These are phyloP conservation scores for Plantago major DNA, from an alignment of 257 asterid species.

Conservation along the genomic window DNA sequence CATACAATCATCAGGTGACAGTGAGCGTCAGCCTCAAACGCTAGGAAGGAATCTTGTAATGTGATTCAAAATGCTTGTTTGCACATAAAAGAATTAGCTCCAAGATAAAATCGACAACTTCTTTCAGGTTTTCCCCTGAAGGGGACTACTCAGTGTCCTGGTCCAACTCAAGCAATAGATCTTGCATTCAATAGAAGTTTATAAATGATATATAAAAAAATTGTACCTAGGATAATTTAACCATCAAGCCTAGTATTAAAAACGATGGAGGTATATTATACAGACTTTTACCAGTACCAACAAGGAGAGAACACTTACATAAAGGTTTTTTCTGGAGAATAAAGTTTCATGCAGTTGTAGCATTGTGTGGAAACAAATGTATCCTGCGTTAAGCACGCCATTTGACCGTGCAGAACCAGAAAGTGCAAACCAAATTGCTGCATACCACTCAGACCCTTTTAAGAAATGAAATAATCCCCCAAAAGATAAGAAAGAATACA, in stretches of 20 bases:
- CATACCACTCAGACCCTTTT: conserved; percentile 39
- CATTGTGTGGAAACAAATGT: conserved; percentile 66
- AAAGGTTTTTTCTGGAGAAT: conserved; percentile 33
- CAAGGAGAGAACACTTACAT: conserved; percentile 45
- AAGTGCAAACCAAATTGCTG: conserved; percentile 71
- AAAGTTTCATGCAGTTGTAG: conserved; percentile 49
- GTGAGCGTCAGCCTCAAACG: conserved; percentile 1
- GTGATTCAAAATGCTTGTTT: neutral
- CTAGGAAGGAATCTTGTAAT: conserved; percentile 1
- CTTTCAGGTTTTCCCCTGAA: too few relatives aligned
- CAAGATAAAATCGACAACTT: too few relatives aligned
- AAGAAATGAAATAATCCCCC: conserved; percentile 71
- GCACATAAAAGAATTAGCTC: neutral
- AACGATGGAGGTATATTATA: neutral
- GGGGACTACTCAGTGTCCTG: too few relatives aligned
- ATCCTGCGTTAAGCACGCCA: conserved; percentile 89
- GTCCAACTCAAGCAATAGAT: too few relatives aligned
- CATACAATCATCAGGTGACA: neutral
- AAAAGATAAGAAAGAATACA: conserved; percentile 70
- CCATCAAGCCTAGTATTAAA: conserved; percentile 7
- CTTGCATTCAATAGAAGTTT: too few relatives aligned
- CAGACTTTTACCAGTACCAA: neutral
- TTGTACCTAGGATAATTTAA: neutral
- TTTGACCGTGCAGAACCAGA: conserved; percentile 86
- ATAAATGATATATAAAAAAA: too few relatives aligned